Conservation (phyloP, 805 yeast genomes). For the Candida sonorensis region DNA sequence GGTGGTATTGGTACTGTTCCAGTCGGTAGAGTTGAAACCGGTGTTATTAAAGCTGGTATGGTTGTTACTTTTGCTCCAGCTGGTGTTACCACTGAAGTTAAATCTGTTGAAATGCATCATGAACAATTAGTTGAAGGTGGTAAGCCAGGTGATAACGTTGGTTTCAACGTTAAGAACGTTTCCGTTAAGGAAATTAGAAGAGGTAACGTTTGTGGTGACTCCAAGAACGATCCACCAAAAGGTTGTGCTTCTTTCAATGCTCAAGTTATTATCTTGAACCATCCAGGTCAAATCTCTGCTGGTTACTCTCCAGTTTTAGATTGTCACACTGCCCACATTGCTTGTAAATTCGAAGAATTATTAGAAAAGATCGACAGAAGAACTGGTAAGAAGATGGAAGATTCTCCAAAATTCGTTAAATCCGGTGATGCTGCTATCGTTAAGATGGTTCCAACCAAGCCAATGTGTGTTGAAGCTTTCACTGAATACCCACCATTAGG, state of each 20-base stretch:
- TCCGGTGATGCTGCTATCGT: conserved; percentile 97
- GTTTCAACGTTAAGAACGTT: conserved; percentile 87
- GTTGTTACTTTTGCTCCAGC: conserved; percentile 86
- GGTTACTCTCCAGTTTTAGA: conserved; percentile 91
- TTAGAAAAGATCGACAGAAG: conserved; percentile 84
- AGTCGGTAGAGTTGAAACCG: conserved; percentile 92
- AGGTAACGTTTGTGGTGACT: conserved; percentile 91
- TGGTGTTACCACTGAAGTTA: conserved; percentile 84
- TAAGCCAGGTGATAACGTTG: conserved; percentile 87
- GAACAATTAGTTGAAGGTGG: conserved; percentile 77
- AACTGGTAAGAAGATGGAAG: conserved; percentile 88
- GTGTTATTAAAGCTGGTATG: conserved; percentile 88
- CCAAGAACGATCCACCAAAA: conserved; percentile 83
- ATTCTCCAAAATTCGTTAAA: conserved; percentile 87
- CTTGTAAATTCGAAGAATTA: conserved; percentile 77
- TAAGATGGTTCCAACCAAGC: conserved; percentile 80
- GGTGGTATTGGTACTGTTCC: conserved; percentile 92
- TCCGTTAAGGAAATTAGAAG: conserved; percentile 85
- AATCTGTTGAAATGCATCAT: conserved; percentile 87
- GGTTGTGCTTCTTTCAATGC: conserved; percentile 68
- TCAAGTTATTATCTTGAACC: conserved; percentile 83
- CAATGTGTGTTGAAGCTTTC: conserved; percentile 93
- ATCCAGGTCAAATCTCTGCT: conserved; percentile 86
- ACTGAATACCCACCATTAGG: conserved; percentile 95
- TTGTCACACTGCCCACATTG: conserved; percentile 91